Conservation (phyloP, 108 stramenopile genomes). For the Nannochloropsis gaditana region DNA sequence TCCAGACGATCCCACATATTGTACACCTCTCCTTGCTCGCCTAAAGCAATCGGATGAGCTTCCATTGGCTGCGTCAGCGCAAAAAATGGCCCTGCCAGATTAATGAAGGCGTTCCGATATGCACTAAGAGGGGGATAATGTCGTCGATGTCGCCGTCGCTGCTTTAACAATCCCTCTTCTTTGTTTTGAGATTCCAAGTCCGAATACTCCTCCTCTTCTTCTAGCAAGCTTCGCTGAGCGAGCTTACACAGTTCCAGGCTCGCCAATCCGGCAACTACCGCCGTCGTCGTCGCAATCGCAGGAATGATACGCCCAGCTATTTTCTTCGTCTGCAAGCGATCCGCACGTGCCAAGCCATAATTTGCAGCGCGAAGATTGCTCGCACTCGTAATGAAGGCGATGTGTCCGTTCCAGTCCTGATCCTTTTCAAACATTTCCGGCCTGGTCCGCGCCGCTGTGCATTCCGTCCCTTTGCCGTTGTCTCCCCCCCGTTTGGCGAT, state of each 20-base stretch:
- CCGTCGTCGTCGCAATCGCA: slow-evolving; percentile 55
- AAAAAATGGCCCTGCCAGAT: slow-evolving; percentile 52
- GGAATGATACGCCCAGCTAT: slow-evolving; percentile 53
- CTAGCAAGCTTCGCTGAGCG: slow-evolving; percentile 3
- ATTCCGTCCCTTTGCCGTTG: not conserved
- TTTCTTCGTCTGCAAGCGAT: slow-evolving; percentile 41
- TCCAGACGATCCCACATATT: slow-evolving; percentile 44
- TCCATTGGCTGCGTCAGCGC: slow-evolving; percentile 52
- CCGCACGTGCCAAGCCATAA: slow-evolving; percentile 48
- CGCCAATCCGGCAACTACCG: slow-evolving; percentile 43
- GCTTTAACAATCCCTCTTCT: not conserved
- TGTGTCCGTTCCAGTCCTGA: slow-evolving; percentile 54
- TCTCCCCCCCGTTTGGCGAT: not conserved
- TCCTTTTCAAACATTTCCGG: slow-evolving; percentile 39
- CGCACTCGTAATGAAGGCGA: slow-evolving; percentile 53
- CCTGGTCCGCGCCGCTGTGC: not conserved
- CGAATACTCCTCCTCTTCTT: slow-evolving; percentile 27
- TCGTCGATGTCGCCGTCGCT: not conserved
- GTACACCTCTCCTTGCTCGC: slow-evolving; percentile 23
- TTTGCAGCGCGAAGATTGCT: slow-evolving; percentile 44
- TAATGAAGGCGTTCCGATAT: slow-evolving; percentile 52
- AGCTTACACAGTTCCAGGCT: slow-evolving; percentile 52
- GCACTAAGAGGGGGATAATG: slow-evolving; percentile 31
- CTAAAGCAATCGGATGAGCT: slow-evolving; percentile 31
- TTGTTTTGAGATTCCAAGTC: not conserved